Conservation (phyloP, 2,329 filamentous ascomycete species). For the Diaporthe sp. region DNA sequence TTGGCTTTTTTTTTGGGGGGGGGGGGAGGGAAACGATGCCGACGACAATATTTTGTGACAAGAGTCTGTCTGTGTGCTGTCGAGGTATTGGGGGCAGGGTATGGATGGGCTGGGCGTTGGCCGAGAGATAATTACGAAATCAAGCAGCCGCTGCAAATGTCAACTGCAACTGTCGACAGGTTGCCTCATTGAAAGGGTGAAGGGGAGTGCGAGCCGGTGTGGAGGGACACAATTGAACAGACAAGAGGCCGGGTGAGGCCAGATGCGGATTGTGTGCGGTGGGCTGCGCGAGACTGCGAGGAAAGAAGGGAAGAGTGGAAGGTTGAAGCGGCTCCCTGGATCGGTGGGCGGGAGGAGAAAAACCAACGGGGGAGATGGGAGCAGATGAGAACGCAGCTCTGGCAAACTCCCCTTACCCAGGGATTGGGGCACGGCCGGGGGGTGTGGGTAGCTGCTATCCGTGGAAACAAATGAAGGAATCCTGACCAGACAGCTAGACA, state of each 20-base stretch:
- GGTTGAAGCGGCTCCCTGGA: conserved; percentile 35
- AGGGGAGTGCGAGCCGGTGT: neutral
- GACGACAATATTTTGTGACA: conserved; percentile 1
- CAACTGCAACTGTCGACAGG: conserved; percentile 13
- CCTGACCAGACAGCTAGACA: conserved; percentile 29
- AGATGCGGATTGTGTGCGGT: conserved; percentile 18
- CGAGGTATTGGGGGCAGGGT: neutral
- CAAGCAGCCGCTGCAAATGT: conserved; percentile 12
- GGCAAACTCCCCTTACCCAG: conserved; percentile 37
- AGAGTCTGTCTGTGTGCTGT: neutral
- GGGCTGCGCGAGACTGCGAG: conserved; percentile 17
- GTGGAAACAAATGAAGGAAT: conserved; percentile 35
- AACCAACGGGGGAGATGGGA: conserved; percentile 36
- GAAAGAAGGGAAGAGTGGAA: conserved; percentile 33
- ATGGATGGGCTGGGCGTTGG: neutral
- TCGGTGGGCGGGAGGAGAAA: conserved; percentile 36
- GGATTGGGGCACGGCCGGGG: conserved; percentile 32
- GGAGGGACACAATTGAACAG: conserved; percentile 25
- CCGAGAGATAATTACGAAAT: conserved; percentile 3
- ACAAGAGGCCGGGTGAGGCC: neutral
- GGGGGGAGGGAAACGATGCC: neutral
- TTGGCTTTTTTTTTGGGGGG: conserved; percentile 25
- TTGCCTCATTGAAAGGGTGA: conserved; percentile 26
- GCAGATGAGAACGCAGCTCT: conserved; percentile 35
- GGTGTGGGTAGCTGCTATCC: conserved; percentile 26